Conservation (phyloP, 202 grass and related monocot species). For the Schoenoplectus triqueter region DNA sequence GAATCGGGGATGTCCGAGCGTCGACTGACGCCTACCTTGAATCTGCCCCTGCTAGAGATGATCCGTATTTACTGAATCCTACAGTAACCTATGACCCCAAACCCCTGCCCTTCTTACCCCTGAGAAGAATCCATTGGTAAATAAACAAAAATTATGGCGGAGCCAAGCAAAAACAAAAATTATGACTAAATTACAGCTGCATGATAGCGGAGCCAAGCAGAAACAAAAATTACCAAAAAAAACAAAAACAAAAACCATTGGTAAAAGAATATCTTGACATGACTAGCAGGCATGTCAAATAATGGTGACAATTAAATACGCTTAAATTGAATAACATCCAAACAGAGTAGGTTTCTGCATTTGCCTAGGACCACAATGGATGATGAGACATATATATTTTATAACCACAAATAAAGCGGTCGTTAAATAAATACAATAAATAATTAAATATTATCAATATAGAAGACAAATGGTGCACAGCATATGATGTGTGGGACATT, state of each 20-base stretch:
- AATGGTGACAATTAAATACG: slow-evolving; percentile 14
- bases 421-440: not conserved
- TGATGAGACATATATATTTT: not conserved
- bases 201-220: not conserved
- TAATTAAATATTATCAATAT: not conserved
- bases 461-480: not conserved
- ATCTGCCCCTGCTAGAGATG: no score
- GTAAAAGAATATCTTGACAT: slow-evolving; percentile 29
- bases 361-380: not conserved
- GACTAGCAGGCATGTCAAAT: slow-evolving; percentile 28
- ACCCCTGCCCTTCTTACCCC: no score
- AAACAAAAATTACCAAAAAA: not conserved
- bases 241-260: not conserved
- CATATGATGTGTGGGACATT: not conserved
- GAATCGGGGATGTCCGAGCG: no score
- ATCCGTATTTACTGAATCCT: no score
- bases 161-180: no score
- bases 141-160: no score
- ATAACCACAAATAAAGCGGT: not conserved
- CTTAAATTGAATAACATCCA: slow-evolving; percentile 10
- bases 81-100: no score
- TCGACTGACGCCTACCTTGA: no score
- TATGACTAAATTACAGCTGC: no score
- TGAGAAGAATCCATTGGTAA: not conserved
- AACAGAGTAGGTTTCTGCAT: slow-evolving; percentile 2